Evolutionary conservation across 1,284 basidiomycete species (phyloP), one percentile per base, ranked within the genome.

Genomic region (Pseudozyma pruni): DNA sequence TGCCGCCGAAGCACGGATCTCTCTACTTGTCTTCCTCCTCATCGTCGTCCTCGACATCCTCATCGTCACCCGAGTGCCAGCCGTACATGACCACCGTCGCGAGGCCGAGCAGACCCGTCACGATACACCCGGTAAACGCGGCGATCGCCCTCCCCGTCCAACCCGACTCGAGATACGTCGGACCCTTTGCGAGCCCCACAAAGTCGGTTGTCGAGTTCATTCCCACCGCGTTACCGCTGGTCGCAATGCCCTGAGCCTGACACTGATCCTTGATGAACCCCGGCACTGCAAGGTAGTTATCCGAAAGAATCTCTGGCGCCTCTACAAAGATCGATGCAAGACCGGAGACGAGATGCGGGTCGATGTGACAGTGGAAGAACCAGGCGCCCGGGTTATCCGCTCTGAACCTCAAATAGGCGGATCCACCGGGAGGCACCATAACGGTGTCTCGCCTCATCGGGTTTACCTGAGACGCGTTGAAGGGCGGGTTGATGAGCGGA

Each of bases 31-130:
- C 39, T n/a, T 74, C 64, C 14, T 73, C 48, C 29, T 72, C 64
- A 10, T 72, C 59, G 13, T 63, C 73, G 1, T 74, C 62, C 19
- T 71, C 59, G 2, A 43, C 61, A 34, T 51, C 57, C 2, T 55
- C 47, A 9, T 68, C 58, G 11, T 66, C 57, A 23, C 67, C 60
- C 46, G 62, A 60, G 7, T 54, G 55, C 64, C 52, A 72, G 16
- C 68, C 75, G 33, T 95, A 97, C 91, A 93, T 94, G 39, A 88
- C 84, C 19, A 96, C 90, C 0, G 88, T 87, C 3, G 85, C 79
- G 87, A 94, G 90, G 1, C 94, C 94, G 44, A 94, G 74, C 23
- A 92, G 84, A 1, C 91, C 92, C 1, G 91, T 88, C 58, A 95
- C 83, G 51, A 94, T 89, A 78, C 92, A 93, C 0, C 91, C 93